Evolutionary conservation across 2,329 filamentous ascomycete genomes (phyloP), one percentile per base, ranked within the genome.

Genomic region (Aureobasidium lini): DNA sequence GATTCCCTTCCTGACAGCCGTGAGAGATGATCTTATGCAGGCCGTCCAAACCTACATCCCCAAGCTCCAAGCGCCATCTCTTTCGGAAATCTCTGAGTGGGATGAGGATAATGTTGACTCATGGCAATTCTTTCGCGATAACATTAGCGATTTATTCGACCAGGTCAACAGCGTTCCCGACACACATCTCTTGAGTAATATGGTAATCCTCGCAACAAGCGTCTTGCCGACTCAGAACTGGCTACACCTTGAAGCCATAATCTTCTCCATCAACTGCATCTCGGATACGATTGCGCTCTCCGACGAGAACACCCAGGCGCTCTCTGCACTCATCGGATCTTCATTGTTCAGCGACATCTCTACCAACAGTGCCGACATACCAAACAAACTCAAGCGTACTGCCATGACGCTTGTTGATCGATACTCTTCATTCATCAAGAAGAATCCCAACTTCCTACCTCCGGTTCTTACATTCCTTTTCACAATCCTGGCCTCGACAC

Each of bases 121-220:
- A 0, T 92, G 92, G 71, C 78, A 80, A 54, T 85, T 88, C 60
- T 89, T 89, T 49, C 81, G 90, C 32, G 85, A 88, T 65, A 90
- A 95, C 66, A 85, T 92, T n/a, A 81, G 83, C 53, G 89, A 95
- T 69, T 80, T 94, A 53, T 77, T 94, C 31, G 84, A 90, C 64
- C 84, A 87, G 2, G 82, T 86, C 2, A 92, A 86, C 65, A 78
- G 85, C 3, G 68, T 77, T n/a, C 68, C 81, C 10, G 76, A 77
- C 3, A 64, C 64, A 10, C 70, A 74, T 13, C 67, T 82, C 63
- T 73, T 81, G 7, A 71, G 75, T 53, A 74, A 76, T 42, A 74
- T 82, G 62, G 73, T 79, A 43, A 67, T 75, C 32, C 72, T 79
- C 52, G 71, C 75, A 13, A 59, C 77, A 15, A 69, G 69, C 29